Evolutionary conservation across 169 alveolate genomes (phyloP), one percentile per base, ranked within the genome.

Genomic region (Cryptosporidium felis): DNA sequence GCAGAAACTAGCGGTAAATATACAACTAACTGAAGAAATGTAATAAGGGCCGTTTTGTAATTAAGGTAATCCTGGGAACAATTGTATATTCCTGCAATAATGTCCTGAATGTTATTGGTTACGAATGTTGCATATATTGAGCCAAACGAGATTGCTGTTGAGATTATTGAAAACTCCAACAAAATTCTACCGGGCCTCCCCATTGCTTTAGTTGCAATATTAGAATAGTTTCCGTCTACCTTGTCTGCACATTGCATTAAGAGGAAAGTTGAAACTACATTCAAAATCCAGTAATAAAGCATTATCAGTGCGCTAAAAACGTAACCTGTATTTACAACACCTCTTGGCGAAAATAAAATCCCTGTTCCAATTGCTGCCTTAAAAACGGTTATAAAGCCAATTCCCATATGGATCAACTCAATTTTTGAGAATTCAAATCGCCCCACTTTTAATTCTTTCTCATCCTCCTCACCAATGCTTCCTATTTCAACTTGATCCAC

Each of bases 291-390:
- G 42, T 74, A 74, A 49, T 53, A 74, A 38, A 74, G 26, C 67
- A 74, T 74, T 44, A 74, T 53, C 28, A 74, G 26, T 23, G 66
- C 56, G 61, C 85, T 56, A 32, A 28, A 34, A 14, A 74, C n/a
- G 38, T 74, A 74, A 36, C 85, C 85, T 16, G 85, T 53, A 34
- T 74, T 74, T 28, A 56, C 85, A 8, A 74, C 65, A 38, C 74
- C 85, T 40, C 32, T 74, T 53, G 85, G 85, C 12, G 85, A 74
- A 53, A 74, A 74, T 53, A 74, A 56, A 16, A 74, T 74, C 12
- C 85, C 85, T 38, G 85, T 74, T 23, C 85, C 85, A 9, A 74
- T 74, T 51, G 85, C 85, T 49, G 85, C 85, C 34, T 74, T 74
- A 18, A 74, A 74, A 6, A 74, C 67, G 40, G 85, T 74, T 18